These are phyloP conservation scores for Wickerhamomyces subpelliculosus DNA, from an alignment of 805 yeast genomes.

Conservation along the genomic window DNA sequence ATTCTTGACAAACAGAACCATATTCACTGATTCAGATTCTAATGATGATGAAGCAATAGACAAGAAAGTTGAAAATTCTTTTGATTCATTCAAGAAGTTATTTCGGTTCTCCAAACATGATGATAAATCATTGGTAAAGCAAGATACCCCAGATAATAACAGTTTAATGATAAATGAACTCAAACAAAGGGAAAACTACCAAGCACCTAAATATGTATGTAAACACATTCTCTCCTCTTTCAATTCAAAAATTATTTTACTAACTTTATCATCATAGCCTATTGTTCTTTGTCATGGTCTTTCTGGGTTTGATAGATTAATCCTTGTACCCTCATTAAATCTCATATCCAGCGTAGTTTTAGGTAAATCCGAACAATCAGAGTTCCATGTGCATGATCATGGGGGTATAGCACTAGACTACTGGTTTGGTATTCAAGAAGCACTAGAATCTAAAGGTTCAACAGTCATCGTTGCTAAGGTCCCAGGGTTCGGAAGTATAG, in stretches of 20 bases:
- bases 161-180: conserved; percentile 10
- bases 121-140: not conserved
- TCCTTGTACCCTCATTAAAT: conserved; percentile 35
- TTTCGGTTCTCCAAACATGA: conserved; percentile 8
- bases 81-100: conserved; percentile 3
- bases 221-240: not conserved
- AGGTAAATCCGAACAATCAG: conserved; percentile 4
- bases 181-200: conserved; percentile 31
- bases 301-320: conserved; percentile 65
- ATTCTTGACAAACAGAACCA: conserved; percentile 1
- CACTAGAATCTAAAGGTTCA: conserved; percentile 55
- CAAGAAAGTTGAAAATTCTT: conserved; percentile 5
- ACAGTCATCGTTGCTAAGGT: conserved; percentile 68
- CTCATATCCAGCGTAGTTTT: conserved; percentile 19
- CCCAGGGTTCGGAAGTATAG: conserved; percentile 75
- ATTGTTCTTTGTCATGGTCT: conserved; percentile 83
- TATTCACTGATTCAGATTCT: conserved; percentile 3
- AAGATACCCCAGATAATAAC: conserved; percentile 4
- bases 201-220: conserved; percentile 43
- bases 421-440: conserved; percentile 74
- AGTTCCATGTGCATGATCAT: conserved; percentile 14
- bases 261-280: conserved; percentile 33
- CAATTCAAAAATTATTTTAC: not conserved
- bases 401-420: conserved; percentile 50
- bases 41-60: conserved; percentile 7